A percentile compares a stretch with the other conserved stretches of the same genome.
phyloP scores from a whole-genome alignment of 129 eudicot species.

The Kitagawia praeruptora region DNA sequence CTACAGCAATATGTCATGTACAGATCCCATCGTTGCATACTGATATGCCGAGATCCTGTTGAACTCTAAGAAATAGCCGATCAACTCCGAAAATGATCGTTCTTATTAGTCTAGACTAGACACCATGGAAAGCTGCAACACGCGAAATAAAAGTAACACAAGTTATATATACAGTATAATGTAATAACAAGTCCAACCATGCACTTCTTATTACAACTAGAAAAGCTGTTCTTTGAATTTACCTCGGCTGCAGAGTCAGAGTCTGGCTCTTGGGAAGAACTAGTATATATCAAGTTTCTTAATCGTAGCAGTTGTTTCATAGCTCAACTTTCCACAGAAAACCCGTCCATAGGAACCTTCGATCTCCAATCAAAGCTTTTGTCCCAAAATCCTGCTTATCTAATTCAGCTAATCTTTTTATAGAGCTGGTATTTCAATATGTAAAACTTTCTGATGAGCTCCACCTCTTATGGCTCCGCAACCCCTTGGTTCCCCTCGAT shows the following conservation, averaged over 20 bases:
- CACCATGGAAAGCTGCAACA: slow-evolving; percentile 62
- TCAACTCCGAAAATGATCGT: slow-evolving; percentile 56
- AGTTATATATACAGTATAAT: neutral
- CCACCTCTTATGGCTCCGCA: too few relatives aligned
- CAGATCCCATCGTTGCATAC: slow-evolving; percentile 84
- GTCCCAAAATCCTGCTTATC: too few relatives aligned
- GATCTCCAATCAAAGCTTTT: too few relatives aligned
- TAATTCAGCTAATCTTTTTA: too few relatives aligned
- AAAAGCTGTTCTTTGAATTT: neutral
- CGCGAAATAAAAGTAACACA: neutral
- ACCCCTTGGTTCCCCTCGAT: too few relatives aligned
- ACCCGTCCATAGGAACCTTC: too few relatives aligned
- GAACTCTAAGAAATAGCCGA: slow-evolving; percentile 78
- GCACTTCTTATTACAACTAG: too few relatives aligned
- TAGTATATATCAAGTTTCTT: too few relatives aligned
- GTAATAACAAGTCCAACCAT: neutral
- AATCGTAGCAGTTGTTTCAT: too few relatives aligned
- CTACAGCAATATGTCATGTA: slow-evolving; percentile 91
- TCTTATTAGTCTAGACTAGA: slow-evolving; percentile 79
- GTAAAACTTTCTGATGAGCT: too few relatives aligned
- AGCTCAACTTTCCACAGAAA: too few relatives aligned
- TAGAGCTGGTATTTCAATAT: too few relatives aligned
- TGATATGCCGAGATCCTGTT: slow-evolving; percentile 72
- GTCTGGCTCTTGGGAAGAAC: slow-evolving; percentile 69
- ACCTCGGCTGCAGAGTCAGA: slow-evolving; percentile 71